Percentiles rank a stretch among this genome's conserved stretches.
These are phyloP conservation scores for Fusarium solani-melongenae DNA, from an alignment of 2,329 filamentous ascomycete genomes.

Conservation along the genomic window DNA sequence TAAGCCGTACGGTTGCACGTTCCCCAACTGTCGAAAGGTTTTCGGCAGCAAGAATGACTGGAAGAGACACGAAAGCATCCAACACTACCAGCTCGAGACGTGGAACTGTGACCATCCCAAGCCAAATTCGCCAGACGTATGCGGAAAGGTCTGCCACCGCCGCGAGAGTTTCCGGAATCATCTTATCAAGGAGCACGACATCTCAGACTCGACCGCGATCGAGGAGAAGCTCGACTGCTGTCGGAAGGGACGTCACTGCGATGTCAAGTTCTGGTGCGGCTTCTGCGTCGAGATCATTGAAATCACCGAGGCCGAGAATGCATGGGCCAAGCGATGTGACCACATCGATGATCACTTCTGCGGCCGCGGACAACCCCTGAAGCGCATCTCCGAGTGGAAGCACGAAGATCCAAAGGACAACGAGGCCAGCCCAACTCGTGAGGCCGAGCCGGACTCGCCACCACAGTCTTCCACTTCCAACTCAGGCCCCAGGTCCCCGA, in stretches of 20 bases:
- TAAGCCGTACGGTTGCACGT: slow-evolving; percentile 86
- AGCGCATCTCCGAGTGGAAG: slow-evolving; percentile 67
- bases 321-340: slow-evolving; percentile 68
- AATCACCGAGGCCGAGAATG: slow-evolving; percentile 57
- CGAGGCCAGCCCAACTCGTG: not conserved
- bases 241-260: slow-evolving; percentile 72
- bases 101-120: slow-evolving; percentile 73
- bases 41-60: slow-evolving; percentile 96
- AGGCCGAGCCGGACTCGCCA: not conserved
- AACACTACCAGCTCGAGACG: slow-evolving; percentile 77
- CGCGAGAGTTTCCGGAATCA: slow-evolving; percentile 71
- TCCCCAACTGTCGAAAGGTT: slow-evolving; percentile 71
- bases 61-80: slow-evolving; percentile 88
- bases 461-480: slow-evolving; percentile 5
- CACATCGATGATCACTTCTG: slow-evolving; percentile 82
- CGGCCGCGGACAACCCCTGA: slow-evolving; percentile 57
- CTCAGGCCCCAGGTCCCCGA: slow-evolving; percentile 7
- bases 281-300: slow-evolving; percentile 74
- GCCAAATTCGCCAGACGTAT: slow-evolving; percentile 49
- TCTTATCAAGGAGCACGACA: slow-evolving; percentile 63
- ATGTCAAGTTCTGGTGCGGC: slow-evolving; percentile 84
- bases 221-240: slow-evolving; percentile 62
- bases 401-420: slow-evolving; percentile 42
- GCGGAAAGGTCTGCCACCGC: slow-evolving; percentile 68
- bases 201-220: slow-evolving; percentile 45